Base-by-base conservation (phyloP, 202 grass and related monocot genomes). In the Bolboschoenoplectus hybrid region DNA sequence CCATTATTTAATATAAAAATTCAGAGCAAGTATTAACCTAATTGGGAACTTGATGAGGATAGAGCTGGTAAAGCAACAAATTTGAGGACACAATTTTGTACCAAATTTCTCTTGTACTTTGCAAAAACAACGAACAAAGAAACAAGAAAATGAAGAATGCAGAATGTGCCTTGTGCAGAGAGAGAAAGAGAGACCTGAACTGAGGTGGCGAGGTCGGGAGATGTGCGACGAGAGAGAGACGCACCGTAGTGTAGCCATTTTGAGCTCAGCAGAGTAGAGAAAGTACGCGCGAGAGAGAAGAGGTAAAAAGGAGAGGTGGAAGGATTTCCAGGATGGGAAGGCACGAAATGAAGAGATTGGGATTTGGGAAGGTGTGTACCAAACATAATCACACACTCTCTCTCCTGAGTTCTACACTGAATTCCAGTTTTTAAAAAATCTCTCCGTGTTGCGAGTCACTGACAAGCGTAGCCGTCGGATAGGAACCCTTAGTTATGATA, bases 181-280 rank as follows among this genome's bases (percentile, higher is more conserved):
- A 78, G 52, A 45, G 82, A 75, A 69, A 82, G 2, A 36, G 19
- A 84, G 11, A 98, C 93, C 93, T 94, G 79, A 36, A 1, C 84
- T 39, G 38, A 43, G 75, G 63, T 83, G 73, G 53, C 55, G 88
- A 39, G 84, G 77, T 47, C 67, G 86, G 14, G 84, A 95, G 74
- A 91, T 44, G 6, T 78, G 64, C 13, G 95, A 89, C 7, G 89
- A 86, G 57, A 92, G 63, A 0, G 86, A 83, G 5, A 92, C 63
- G 71, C 82, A 89, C 68, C 80, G 87, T 73, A 87, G 82, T 14
- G 87, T 45, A 9, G 89, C 67, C 92, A 97, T 97, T 62, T 45
- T 58, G 39, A 78, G 76, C 6, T 65, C 11, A 81, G 43, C 45
- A 72, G 47, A 80, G 68, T 13, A 56, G 76, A 63, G 52, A 32